Evolutionary conservation across 2,329 filamentous ascomycete species (phyloP), one percentile per base, ranked within the genome.

Genomic region (Scytalidium sp.): DNA sequence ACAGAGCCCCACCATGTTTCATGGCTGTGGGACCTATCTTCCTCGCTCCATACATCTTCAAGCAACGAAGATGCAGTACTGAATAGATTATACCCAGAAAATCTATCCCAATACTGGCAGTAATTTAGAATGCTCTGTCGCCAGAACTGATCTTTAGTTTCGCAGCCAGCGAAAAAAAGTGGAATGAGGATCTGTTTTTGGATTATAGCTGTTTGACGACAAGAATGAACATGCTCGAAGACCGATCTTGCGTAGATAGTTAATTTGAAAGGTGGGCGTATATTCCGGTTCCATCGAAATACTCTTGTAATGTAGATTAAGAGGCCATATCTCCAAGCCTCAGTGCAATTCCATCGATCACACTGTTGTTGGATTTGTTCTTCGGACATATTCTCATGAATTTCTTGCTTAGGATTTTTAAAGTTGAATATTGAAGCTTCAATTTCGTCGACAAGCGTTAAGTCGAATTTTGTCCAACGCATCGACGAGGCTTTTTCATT

Each of bases 281-380:
- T 32, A 43, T 41, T 17, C 7, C 22, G 22, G 19, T 49, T 23
- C 46, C 46, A 49, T 23, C 36, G 22, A 36, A 49, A 49, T 3
- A 49, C 40, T 27, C 46, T 29, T 39, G 20, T 43, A 3, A 49
- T 43, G 19, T 49, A 49, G 21, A 49, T 39, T 32, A 49, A 41
- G 43, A 49, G 46, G 40, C 46, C 40, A 36, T 49, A 36, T 43
- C 46, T 49, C 46, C 46, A 49, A n/a, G 46, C 46, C 46, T 49
- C 40, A 36, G 46, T 43, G 46, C 46, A 49, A 43, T 49, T 39
- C 46, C 43, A 43, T 39, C 10, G 4, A 49, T 49, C 46, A 19
- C 36, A 41, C 32, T 49, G 40, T 49, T 49, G 46, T 3, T 49
- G 46, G 40, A 49, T 49, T 22, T 13, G 43, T 3, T 49, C 46